Conservation (phyloP, 257 asterid species). For the Echites panduratus region DNA sequence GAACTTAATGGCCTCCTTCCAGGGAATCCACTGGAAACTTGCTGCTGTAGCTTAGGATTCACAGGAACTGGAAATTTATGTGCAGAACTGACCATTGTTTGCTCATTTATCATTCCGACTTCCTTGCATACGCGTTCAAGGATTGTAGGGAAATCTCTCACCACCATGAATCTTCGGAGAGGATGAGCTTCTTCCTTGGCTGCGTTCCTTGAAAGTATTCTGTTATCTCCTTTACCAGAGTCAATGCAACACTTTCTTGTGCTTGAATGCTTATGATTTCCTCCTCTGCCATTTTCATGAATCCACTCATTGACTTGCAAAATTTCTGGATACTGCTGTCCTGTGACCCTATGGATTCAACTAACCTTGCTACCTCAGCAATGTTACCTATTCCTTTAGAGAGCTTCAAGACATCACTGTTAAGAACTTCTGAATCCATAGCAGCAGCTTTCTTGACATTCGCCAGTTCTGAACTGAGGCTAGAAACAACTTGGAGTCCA, state of each 20-base stretch:
- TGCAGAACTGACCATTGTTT: constrained; percentile 62
- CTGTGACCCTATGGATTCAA: constrained; percentile 24
- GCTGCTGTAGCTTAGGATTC: constrained; percentile 68
- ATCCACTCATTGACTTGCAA: constrained; percentile 38
- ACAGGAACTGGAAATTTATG: constrained; percentile 84
- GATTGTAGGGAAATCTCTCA: constrained; percentile 67
- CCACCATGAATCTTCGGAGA: constrained; percentile 85
- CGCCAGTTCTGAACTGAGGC: constrained; percentile 61
- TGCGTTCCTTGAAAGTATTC: constrained; percentile 95
- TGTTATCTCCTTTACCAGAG: constrained; percentile 88
- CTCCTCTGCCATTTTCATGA: constrained; percentile 65
- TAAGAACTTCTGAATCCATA: constrained; percentile 89
- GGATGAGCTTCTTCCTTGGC: constrained; percentile 94
- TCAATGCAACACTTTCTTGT: constrained; percentile 65
- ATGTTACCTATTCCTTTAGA: constrained; percentile 55
- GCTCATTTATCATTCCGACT: constrained; percentile 82
- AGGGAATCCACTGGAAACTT: constrained; percentile 33
- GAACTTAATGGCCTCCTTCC: constrained; percentile 32
- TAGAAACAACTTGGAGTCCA: constrained; percentile 79
- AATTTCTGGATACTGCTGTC: constrained; percentile 36
- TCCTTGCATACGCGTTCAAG: constrained; percentile 92
- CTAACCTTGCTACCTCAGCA: constrained; percentile 38
- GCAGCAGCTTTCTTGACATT: constrained; percentile 91
- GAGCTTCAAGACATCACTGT: constrained; percentile 66
- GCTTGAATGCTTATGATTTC: constrained; percentile 80